These are phyloP conservation scores for Carex littledalei DNA, from an alignment of 176 grass and related monocot species.

Conservation along the genomic window DNA sequence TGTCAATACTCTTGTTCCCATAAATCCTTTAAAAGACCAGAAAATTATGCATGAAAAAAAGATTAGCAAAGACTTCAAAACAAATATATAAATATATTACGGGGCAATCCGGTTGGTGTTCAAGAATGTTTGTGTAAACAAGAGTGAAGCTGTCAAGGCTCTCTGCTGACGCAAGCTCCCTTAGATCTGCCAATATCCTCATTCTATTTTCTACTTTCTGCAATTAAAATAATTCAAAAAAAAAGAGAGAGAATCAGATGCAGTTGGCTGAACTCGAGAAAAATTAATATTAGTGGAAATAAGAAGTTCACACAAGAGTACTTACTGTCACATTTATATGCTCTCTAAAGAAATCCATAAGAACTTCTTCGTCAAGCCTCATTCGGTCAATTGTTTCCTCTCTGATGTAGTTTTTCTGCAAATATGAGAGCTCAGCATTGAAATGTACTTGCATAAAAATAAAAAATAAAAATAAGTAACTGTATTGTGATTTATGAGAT, in stretches of 20 bases:
- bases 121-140: constrained; percentile 95
- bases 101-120: constrained; percentile 97
- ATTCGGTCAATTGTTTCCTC: constrained; percentile 88
- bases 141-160: constrained; percentile 96
- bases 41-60: neutral
- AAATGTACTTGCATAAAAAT: neutral
- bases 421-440: neutral
- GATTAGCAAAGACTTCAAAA: neutral
- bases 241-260: neutral
- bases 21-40: neutral
- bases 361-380: constrained; percentile 95
- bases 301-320: constrained; percentile 32
- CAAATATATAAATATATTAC: constrained; percentile 46
- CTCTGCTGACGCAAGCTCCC: constrained; percentile 95
- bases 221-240: neutral
- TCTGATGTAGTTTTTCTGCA: constrained; percentile 76
- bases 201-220: constrained; percentile 99
- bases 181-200: constrained; percentile 87
- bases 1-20: constrained; percentile 23
- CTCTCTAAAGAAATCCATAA: constrained; percentile 98
- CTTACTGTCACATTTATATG: constrained; percentile 83
- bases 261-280: neutral
- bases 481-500: neutral
- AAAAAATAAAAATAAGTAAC: neutral
- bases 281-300: neutral